Evolutionary conservation across 306 rosid species (phyloP).

Genomic region (apple (Malus domestica)): ASM211411v1 NC_041797.1:5295501-5296000

Average conservation of each 20-base stretch:
- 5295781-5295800: slow-evolving; percentile 22
- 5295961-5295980: no score
- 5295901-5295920: no score
- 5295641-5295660: slow-evolving; percentile 15
- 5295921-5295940: no score
- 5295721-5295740: background rate
- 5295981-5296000: background rate
- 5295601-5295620: background rate
- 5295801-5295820: slow-evolving; percentile 33
- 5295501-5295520: slow-evolving; percentile 22
- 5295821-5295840: slow-evolving; percentile 27
- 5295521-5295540: slow-evolving; percentile 13
- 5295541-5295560: slow-evolving; percentile 39
- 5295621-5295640: background rate
- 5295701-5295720: slow-evolving; percentile 12
- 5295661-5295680: background rate
- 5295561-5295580: slow-evolving; percentile 30
- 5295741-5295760: background rate
- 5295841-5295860: slow-evolving; percentile 46
- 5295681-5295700: background rate
- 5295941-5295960: no score
- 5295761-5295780: slow-evolving; percentile 8
- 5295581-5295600: background rate
- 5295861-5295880: background rate
- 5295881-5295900: no score